A percentile compares a stretch with the other conserved stretches of the same genome.
Evolutionary conservation across 768 basidiomycete genomes (phyloP).

Genomic region (Termitomyces sp.): DNA sequence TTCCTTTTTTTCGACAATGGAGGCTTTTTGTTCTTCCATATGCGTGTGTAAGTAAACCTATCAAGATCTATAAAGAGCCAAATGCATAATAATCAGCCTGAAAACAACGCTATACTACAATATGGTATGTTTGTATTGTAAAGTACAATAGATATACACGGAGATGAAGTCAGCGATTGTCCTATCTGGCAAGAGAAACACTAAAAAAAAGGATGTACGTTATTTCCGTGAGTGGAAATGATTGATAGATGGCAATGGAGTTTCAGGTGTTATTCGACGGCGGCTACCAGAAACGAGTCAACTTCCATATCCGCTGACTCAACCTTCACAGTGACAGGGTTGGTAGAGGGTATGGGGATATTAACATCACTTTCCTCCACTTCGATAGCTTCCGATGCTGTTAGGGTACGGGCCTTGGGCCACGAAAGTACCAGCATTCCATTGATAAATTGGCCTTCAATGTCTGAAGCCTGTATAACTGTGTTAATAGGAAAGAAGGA

Average conservation of each 20-base stretch:
- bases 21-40: neutral
- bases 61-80: neutral
- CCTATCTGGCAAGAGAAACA: neutral
- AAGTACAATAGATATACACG: neutral
- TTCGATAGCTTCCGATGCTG: neutral
- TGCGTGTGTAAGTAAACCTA: neutral
- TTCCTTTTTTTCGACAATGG: neutral
- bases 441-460: conserved; percentile 5
- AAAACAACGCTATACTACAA: neutral
- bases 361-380: conserved; percentile 1
- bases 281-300: conserved; percentile 2
- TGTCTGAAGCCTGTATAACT: conserved; percentile 4
- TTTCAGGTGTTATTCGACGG: neutral
- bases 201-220: neutral
- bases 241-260: neutral
- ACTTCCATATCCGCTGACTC: conserved; percentile 8
- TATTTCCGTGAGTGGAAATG: neutral
- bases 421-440: conserved; percentile 14
- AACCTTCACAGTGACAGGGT: conserved; percentile 7
- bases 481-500: neutral
- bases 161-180: neutral
- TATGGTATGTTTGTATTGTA: neutral
- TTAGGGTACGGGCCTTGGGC: neutral
- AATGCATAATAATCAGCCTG: too few species aligned
- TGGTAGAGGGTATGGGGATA: neutral